A percentile compares a stretch with the other conserved stretches of the same genome.
phyloP scores from a whole-genome alignment of 805 yeast species.

The Priceomyces melissophilus region DNA sequence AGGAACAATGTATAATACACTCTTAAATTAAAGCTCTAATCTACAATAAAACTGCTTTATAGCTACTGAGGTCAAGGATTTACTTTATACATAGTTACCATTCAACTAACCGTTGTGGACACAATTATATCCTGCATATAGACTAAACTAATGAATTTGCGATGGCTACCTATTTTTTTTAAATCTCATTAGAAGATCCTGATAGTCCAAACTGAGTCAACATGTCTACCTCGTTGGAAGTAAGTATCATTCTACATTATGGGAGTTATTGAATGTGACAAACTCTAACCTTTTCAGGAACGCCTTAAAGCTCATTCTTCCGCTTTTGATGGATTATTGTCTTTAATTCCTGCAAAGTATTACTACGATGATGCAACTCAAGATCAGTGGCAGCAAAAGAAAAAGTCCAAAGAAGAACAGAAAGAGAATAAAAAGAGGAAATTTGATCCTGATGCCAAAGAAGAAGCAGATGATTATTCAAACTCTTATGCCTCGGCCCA shows the following conservation, averaged over 20 bases:
- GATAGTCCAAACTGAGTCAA: background rate
- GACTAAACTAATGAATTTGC: background rate
- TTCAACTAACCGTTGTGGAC: no score
- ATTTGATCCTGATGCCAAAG: constrained; percentile 62
- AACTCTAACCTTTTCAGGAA: constrained; percentile 40
- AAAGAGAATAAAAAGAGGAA: constrained; percentile 63
- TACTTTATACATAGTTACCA: no score
- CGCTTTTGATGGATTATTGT: constrained; percentile 84
- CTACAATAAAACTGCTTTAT: no score
- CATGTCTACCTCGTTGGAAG: constrained; percentile 62
- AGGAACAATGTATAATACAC: no score
- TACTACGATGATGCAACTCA: constrained; percentile 89
- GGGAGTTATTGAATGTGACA: background rate
- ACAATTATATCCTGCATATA: background rate
- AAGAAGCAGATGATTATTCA: constrained; percentile 39
- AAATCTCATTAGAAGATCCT: no score
- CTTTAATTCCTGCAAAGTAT: constrained; percentile 90
- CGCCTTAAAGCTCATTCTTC: constrained; percentile 73
- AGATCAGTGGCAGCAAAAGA: constrained; percentile 87
- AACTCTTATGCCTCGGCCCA: constrained; percentile 51
- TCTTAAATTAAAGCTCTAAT: no score
- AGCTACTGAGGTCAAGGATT: no score
- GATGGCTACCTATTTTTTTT: constrained; percentile 4
- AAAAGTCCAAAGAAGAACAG: constrained; percentile 63
- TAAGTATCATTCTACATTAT: constrained; percentile 29